Evolutionary conservation across 495 filamentous ascomycete species (phyloP), one percentile per base, ranked within the genome.

Genomic region (Penicillium flavigenum): DNA sequence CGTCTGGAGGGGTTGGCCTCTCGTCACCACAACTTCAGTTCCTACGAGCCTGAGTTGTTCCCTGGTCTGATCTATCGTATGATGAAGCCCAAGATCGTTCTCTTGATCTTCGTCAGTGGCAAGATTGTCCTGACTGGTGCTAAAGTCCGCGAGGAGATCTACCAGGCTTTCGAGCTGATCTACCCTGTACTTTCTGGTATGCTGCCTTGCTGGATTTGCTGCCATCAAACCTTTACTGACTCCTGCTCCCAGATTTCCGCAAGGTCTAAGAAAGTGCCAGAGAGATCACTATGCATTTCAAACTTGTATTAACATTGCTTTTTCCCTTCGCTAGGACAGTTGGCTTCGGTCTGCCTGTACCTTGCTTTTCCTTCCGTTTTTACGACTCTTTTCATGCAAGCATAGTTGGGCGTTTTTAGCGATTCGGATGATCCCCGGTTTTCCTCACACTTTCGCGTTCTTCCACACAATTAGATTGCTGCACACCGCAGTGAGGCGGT

Each of bases 71-170:
- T 98, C 80, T 98, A 98, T 73, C 91, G 94, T 73, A 98, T 98
- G 94, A 97, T 98, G 83, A 96, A 97, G 83, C 94, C 94, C 24
- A 98, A 98, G 87, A 98, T 98, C 60, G 94, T 98, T 22, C 88
- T 98, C 17, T 76, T 98, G 76, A 98, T 98, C 72, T 98, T 98
- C 81, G 94, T 98, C 72, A 93, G 88, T 66, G 94, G 94, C 63
- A 98, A 98, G 83, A 98, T 98, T 58, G 95, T 98, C 67, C 79
- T 98, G 72, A 98, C 95, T 56, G 94, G 94, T 62, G 94, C 94
- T 51, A 98, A 98, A 73, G 93, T 98, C 55, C 88, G 94, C 59
- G 94, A 98, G 78, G 94, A 98, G 79, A 98, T 98, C 65, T 98
- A 98, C 69, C 91, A 94, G 72, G 93, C 93, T 20, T 98, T 98